phyloP scores from a whole-genome alignment of 192 early-diverging fungal species.

The Coemansia sp. region DNA sequence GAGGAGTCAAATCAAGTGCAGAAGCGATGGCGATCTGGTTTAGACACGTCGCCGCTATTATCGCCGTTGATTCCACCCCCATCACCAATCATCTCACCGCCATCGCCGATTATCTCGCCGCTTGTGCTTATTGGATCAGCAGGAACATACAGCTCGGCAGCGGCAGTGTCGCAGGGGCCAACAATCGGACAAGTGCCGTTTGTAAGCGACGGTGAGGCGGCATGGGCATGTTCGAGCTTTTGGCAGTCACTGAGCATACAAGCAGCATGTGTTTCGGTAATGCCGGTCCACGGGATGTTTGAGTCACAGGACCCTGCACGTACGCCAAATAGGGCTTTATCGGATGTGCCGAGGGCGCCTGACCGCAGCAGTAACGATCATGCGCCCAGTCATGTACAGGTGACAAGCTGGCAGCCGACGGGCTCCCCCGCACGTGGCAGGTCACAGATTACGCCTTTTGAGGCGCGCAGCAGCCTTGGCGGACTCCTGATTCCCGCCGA shows the following conservation, averaged over 20 bases:
- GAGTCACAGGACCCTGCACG: neutral
- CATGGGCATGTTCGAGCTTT: conserved; percentile 15
- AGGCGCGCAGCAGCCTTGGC: conserved; percentile 3
- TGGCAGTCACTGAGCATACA: conserved; percentile 31
- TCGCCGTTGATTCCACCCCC: neutral
- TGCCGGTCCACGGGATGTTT: conserved; percentile 19
- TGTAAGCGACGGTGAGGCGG: conserved; percentile 17
- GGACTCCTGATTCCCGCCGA: conserved; percentile 15
- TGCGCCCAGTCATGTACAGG: neutral
- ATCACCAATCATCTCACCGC: neutral
- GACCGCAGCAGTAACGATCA: neutral
- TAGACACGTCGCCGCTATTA: too few species aligned
- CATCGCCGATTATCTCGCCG: neutral
- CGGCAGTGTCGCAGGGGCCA: neutral
- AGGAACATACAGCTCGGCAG: conserved; percentile 4
- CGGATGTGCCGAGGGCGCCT: neutral
- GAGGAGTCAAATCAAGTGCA: too few species aligned
- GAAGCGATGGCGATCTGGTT: too few species aligned
- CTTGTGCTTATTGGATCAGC: neutral
- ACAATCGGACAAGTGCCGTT: conserved; percentile 23
- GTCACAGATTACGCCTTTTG: neutral
- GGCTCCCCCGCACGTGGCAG: neutral
- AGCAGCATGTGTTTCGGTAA: conserved; percentile 10
- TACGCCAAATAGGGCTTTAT: neutral
- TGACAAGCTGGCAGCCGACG: too few species aligned